Percentiles rank a stretch among this genome's conserved stretches.
These are phyloP conservation scores for Agastache rugosa DNA, from an alignment of 257 asterid species.

Conservation along the genomic window DNA sequence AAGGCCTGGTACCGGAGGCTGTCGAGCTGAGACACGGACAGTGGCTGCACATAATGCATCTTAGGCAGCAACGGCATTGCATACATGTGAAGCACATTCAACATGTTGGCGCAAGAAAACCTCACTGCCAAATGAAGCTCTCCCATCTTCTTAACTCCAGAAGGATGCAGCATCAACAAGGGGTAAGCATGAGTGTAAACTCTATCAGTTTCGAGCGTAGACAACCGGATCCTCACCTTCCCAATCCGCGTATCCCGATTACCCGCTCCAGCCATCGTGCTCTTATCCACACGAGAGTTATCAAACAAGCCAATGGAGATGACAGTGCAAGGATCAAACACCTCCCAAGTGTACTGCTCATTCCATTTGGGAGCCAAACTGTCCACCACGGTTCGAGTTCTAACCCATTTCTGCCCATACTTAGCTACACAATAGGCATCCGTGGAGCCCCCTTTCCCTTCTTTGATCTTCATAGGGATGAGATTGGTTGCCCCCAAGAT, in stretches of 20 bases:
- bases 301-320: constrained; percentile 82
- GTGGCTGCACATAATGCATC: constrained; percentile 90
- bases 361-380: constrained; percentile 84
- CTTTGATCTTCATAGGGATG: constrained; percentile 78
- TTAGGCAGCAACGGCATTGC: constrained; percentile 76
- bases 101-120: constrained; percentile 74
- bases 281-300: constrained; percentile 71
- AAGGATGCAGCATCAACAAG: constrained; percentile 73
- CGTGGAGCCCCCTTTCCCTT: constrained; percentile 80
- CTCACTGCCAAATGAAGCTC: constrained; percentile 91
- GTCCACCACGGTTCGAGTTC: constrained; percentile 82
- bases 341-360: constrained; percentile 96
- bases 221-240: constrained; percentile 77
- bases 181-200: constrained; percentile 92
- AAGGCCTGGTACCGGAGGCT: constrained; percentile 76
- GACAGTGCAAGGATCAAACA: constrained; percentile 89
- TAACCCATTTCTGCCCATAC: constrained; percentile 88
- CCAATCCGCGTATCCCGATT: constrained; percentile 72
- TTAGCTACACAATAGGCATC: constrained; percentile 84
- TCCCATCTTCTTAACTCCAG: constrained; percentile 93
- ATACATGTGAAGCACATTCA: constrained; percentile 74
- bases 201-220: constrained; percentile 77
- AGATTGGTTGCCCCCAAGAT: constrained; percentile 76
- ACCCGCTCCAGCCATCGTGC: constrained; percentile 33
- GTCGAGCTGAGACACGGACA: constrained; percentile 75